Evolutionary conservation across 2,329 filamentous ascomycete genomes (phyloP).

Genomic region (Claviceps quebecensis): DNA sequence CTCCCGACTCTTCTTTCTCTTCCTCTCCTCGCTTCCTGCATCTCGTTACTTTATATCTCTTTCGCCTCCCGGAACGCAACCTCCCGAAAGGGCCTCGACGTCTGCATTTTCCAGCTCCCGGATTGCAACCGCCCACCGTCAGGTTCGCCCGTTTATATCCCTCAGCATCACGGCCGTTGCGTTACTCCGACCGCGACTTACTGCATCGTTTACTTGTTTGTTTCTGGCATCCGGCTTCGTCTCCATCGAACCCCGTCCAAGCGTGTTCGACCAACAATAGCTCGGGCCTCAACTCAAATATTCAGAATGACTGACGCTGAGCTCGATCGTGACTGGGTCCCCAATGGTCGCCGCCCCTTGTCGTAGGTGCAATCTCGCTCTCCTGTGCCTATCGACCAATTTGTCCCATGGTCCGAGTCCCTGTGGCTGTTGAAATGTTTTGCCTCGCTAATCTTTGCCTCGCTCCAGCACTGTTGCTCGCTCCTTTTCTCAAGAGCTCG

Average conservation of each 20-base stretch:
- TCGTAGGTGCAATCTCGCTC: conserved; percentile 47
- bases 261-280: background rate
- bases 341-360: conserved; percentile 62
- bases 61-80: conserved; percentile 3
- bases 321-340: conserved; percentile 67
- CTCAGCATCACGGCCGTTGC: background rate
- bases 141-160: background rate
- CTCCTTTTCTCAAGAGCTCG: conserved; percentile 73
- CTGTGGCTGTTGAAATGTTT: background rate
- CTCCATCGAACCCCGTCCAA: background rate
- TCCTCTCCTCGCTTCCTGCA: conserved; percentile 1
- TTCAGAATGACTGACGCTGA: conserved; percentile 46
- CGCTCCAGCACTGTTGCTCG: conserved; percentile 65
- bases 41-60: conserved; percentile 4
- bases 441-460: conserved; percentile 1
- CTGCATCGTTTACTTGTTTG: background rate
- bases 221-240: background rate
- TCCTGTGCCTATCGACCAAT: background rate
- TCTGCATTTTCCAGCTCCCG: background rate
- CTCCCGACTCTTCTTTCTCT: background rate
- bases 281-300: conserved; percentile 4
- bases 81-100: background rate
- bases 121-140: background rate
- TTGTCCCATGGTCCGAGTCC: too few relatives aligned
- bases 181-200: background rate